Evolutionary conservation across 805 yeast genomes (phyloP).

Genomic region (Teunomyces gatunensis): DNA sequence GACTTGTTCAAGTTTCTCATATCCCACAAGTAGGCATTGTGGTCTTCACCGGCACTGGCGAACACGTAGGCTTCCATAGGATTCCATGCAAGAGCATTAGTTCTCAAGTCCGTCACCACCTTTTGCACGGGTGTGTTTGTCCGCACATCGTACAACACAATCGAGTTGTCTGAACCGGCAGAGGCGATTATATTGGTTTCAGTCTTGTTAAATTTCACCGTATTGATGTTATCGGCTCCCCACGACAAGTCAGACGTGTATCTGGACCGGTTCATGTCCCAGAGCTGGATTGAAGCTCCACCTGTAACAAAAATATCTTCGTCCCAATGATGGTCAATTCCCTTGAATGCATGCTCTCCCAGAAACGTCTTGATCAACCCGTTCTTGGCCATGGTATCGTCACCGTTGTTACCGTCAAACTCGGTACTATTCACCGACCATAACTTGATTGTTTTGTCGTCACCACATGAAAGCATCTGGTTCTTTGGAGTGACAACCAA

Average conservation of each 20-base stretch:
- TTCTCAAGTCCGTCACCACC: slow-evolving; percentile 75
- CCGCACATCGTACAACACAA: slow-evolving; percentile 86
- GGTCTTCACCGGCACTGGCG: slow-evolving; percentile 92
- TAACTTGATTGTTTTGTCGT: slow-evolving; percentile 82
- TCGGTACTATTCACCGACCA: slow-evolving; percentile 75
- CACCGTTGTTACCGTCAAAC: slow-evolving; percentile 36
- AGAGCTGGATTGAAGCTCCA: slow-evolving; percentile 83
- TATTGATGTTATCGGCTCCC: slow-evolving; percentile 91
- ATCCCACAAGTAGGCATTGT: slow-evolving; percentile 91
- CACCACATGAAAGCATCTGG: slow-evolving; percentile 78
- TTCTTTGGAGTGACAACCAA: slow-evolving; percentile 62
- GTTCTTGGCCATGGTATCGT: slow-evolving; percentile 29
- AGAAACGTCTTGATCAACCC: slow-evolving; percentile 77
- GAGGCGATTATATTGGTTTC: slow-evolving; percentile 88
- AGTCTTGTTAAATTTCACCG: slow-evolving; percentile 83
- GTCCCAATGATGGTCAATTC: slow-evolving; percentile 80
- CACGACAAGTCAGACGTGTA: slow-evolving; percentile 79
- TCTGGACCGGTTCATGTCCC: slow-evolving; percentile 83
- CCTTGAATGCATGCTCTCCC: slow-evolving; percentile 81
- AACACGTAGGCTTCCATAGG: slow-evolving; percentile 97
- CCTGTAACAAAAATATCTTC: slow-evolving; percentile 84
- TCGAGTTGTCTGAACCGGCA: slow-evolving; percentile 80
- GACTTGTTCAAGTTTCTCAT: slow-evolving; percentile 89
- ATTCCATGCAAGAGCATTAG: slow-evolving; percentile 90
- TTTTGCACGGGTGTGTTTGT: slow-evolving; percentile 92